Evolutionary conservation across 2,329 filamentous ascomycete genomes (phyloP), one percentile per base, ranked within the genome.

Genomic region (Colletotrichum sp.): DNA sequence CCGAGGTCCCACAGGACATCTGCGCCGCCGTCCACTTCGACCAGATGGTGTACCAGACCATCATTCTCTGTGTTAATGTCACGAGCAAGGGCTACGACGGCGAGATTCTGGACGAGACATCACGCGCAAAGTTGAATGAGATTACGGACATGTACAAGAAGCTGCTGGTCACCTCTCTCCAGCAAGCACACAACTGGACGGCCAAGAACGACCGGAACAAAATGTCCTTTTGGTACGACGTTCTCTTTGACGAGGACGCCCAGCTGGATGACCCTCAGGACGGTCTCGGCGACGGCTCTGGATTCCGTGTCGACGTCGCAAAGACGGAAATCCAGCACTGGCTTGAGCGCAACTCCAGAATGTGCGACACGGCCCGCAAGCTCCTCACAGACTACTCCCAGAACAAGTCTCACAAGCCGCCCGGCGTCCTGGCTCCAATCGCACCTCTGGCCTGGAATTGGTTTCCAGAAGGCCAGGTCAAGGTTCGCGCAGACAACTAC

Each of bases 201-300:
- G 92, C 92, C 72, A 93, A 93, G 77, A 92, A 93, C 79, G 92
- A 93, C 79, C 86, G 92, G 43, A 93, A 93, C 82, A 94, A 94
- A 81, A 93, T 93, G 91, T 88, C 90, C 0, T 93, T 94, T 76
- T 94, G 92, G 92, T 91, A 90, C 72, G 90, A 92, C 70, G 90
- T 93, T 32, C 84, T 94, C 9, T 93, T 93, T 71, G 92, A 93
- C 70, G 91, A 91, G 34, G 88, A 89, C 34, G 86, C 85, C 8
- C 84, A 84, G 4, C 83, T 86, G 34, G 86, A 86, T 10, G 86
- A 87, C 61, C 86, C 88, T 3, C 88, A 91, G 48, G 90, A 92
- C 72, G 84, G 84, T 4, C 83, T 89, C n/a, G 84, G 86, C 34
- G 89, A 92, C 69, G 86, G 87, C 60, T 87, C 87, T 13, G 89